phyloP scores from a whole-genome alignment of 108 stramenopile species.

The Skeletonema costatum region DNA sequence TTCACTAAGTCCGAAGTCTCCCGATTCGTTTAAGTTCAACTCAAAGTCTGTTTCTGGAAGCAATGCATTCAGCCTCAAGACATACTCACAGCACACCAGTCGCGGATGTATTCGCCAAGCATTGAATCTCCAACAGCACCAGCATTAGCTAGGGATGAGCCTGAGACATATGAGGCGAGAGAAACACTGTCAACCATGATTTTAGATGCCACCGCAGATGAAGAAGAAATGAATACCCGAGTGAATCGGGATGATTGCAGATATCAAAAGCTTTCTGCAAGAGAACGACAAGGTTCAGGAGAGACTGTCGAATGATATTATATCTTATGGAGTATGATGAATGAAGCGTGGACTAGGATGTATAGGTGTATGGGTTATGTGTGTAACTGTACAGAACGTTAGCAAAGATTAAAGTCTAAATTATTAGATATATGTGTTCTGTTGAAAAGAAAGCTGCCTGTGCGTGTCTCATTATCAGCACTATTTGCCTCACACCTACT shows the following conservation, averaged over 20 bases:
- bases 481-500: too few relatives aligned
- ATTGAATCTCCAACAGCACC: background rate
- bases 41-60: background rate
- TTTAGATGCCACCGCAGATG: background rate
- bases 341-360: background rate
- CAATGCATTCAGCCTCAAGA: background rate
- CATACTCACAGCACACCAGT: background rate
- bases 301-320: conserved; percentile 11
- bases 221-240: conserved; percentile 10
- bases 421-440: background rate
- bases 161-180: background rate
- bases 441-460: too few relatives aligned
- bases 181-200: background rate
- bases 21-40: background rate
- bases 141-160: background rate
- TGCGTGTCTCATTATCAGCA: too few relatives aligned
- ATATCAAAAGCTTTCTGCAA: conserved; percentile 22
- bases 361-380: background rate
- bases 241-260: conserved; percentile 32
- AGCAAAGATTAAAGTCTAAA: background rate
- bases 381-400: background rate
- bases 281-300: conserved; percentile 20
- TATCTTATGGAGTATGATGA: background rate
- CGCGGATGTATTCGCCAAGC: background rate
- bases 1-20: background rate